phyloP scores from a whole-genome alignment of 495 filamentous ascomycete species.

The Chaetomium fimeti region DNA sequence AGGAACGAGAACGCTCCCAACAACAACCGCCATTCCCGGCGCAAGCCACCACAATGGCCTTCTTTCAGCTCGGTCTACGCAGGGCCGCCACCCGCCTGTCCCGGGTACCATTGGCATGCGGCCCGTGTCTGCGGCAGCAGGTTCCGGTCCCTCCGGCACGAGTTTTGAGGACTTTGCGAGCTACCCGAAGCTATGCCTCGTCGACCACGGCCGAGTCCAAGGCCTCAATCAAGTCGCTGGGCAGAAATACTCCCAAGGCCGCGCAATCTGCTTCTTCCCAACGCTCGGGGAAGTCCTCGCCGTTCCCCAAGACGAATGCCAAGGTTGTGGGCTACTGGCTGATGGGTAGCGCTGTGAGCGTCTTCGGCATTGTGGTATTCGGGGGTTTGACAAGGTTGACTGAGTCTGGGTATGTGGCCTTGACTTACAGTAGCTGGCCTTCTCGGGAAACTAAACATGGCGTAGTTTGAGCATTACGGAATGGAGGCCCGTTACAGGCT shows the following conservation, averaged over 20 bases:
- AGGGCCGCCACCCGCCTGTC: constrained; percentile 54
- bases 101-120: constrained; percentile 58
- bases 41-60: constrained; percentile 41
- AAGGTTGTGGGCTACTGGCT: constrained; percentile 88
- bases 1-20: constrained; percentile 10
- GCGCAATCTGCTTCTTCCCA: neutral
- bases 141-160: constrained; percentile 32
- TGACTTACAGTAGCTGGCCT: neutral
- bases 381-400: constrained; percentile 91
- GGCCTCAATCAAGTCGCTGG: constrained; percentile 20
- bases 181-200: constrained; percentile 27
- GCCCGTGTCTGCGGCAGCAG: constrained; percentile 57
- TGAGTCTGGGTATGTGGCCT: constrained; percentile 76
- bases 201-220: constrained; percentile 11
- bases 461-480: constrained; percentile 92
- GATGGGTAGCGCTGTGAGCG: constrained; percentile 81
- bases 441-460: constrained; percentile 5
- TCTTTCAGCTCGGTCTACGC: constrained; percentile 52
- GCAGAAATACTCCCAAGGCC: constrained; percentile 19
- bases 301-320: constrained; percentile 70
- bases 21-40: constrained; percentile 22
- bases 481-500: constrained; percentile 96
- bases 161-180: constrained; percentile 29
- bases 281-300: constrained; percentile 27
- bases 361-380: constrained; percentile 96